Base-by-base conservation (phyloP, 495 filamentous ascomycete species). In the Coniosporium apollinis region DNA sequence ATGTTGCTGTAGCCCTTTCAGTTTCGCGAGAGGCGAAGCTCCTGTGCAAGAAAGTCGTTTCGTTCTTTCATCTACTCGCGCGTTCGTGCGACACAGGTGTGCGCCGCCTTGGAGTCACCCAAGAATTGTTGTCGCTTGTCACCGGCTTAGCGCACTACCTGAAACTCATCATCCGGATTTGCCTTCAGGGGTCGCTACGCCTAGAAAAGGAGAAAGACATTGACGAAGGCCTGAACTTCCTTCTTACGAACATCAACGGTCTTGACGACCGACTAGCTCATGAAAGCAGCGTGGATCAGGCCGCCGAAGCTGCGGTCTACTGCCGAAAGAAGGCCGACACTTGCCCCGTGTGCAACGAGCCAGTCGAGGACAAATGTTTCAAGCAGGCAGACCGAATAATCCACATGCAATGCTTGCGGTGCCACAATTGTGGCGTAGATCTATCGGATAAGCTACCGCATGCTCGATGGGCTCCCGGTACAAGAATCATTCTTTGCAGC, bases 21-120 rank as follows among this genome's bases (percentile, higher is more conserved):
- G 96, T 94, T 52, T 79, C 80, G 14, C 75, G 91, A 38, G 91
- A 99, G 61, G 79, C 91, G 15, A 99, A 96, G 58, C 66, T 99
- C 20, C 74, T 99, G 9, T 99, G 91, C 65, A 99, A 99, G 57
- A 99, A 99, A 58, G 92, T 99, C 35, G 89, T 99, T 18, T 81
- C 89, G 13, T 99, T 99, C 63, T 99, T 99, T 55, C 78, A 80
- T 8, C 60, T 99, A 20, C 64, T 99, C 3, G 85, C 87, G 2
- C 92, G 92, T 48, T 87, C 83, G 1, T 86, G 94, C 55, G 84
- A 94, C 44, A 83, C 76, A 10, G 83, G 82, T 5, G 74, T 82
- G 22, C 65, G 81, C 28, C 76, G 94, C 50, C 70, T 94, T 8
- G 91, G 91, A 25, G 91, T 99, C 21, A 99, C 91, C 10, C 91